Base-by-base conservation (phyloP, 495 filamentous ascomycete genomes). In the Parachaetomium inaequale region DNA sequence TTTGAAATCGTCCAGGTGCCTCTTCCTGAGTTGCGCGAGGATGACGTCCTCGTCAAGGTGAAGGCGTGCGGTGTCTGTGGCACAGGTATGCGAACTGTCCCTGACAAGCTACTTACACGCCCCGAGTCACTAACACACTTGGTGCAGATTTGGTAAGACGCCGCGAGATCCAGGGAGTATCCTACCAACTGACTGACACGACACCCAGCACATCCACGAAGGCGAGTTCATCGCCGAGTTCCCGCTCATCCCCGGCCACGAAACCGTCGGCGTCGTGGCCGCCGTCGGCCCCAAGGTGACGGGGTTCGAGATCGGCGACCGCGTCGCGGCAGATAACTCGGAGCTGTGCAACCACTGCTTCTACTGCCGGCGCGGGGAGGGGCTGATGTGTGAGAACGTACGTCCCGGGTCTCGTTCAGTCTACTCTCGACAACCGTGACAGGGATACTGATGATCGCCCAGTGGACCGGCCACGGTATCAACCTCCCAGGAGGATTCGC, bases 341-440 rank as follows among this genome's bases (percentile, higher is more conserved):
- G 87, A 89, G 73, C 82, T 88, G 29, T 90, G 87, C 77, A 81
- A 82, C 31, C 79, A 84, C 64, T 90, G 87, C 74, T 88, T 87
- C 79, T 89, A 89, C 76, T 90, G 87, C 73, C 84, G 86, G 58
- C 83, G 84, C 50, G 87, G 87, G 32, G 78, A 88, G 61, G 81
- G 84, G 49, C 74, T 90, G 32, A 82, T 89, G 58, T 90, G 87
- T 68, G 87, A 90, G 75, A 77, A 88, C 72, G 55, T 58, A 58
- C 28, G 55, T 58, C 36, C 10, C n/a, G n/a, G n/a, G 32, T 34
- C 32, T 7, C 42, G n/a, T n/a, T 46, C 14, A 17, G 8, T 17
- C 19, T 17, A 2, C 8, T 4, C 19, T 23, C 7, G 42, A 5
- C 42, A 2, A 46, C 42, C n/a, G n/a, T 17, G n/a, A 23, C 14